Base-by-base conservation (phyloP, 305 asterid genomes). In the Rubia occidens region DNA sequence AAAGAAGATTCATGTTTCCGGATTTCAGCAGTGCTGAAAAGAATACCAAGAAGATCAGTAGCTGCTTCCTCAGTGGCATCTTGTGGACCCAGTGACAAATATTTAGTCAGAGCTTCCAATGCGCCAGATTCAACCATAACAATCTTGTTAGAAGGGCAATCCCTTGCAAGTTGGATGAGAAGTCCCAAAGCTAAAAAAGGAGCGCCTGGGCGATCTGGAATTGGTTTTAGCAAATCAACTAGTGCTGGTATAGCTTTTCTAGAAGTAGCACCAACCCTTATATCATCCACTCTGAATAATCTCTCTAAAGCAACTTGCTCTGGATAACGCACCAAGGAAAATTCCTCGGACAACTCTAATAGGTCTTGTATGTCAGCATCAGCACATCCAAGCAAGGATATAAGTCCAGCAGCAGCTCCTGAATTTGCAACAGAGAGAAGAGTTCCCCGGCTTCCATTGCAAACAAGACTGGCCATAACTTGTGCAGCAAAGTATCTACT, bases 361-460 rank as follows among this genome's bases (percentile, higher is more conserved):
- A 95, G 96, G 84, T 95, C 94, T 17, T 44, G 54, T 65, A 95
- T 89, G 75, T 88, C 98, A 71, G 63, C 88, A 78, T 95, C 98
- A 71, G 96, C 86, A 82, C 97, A 95, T 56, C 99, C 99, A 73
- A 95, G 95, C 84, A 88, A 81, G 67, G 95, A 78, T 72, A 95
- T 88, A 79, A 95, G 96, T 75, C 99, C 99, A 5, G 84, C 84
- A 20, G 99, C 90, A 21, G 93, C 93, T 66, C 99, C 99, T 60
- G 99, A 91, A 79, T 91, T 95, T 60, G 99, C 97, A 76, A 91
- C 96, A 63, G 99, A 95, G 51, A 95, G 89, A 82, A 95, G 99
- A 78, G 99, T 95, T 77, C 99, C 99, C 83, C 99, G 82, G 95
- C 95, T 95, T 65, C 99, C 99, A 39, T 95, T 91, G 78, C 97